Base-by-base conservation (phyloP, 2,329 filamentous ascomycete genomes). In the Fusarium sp. region DNA sequence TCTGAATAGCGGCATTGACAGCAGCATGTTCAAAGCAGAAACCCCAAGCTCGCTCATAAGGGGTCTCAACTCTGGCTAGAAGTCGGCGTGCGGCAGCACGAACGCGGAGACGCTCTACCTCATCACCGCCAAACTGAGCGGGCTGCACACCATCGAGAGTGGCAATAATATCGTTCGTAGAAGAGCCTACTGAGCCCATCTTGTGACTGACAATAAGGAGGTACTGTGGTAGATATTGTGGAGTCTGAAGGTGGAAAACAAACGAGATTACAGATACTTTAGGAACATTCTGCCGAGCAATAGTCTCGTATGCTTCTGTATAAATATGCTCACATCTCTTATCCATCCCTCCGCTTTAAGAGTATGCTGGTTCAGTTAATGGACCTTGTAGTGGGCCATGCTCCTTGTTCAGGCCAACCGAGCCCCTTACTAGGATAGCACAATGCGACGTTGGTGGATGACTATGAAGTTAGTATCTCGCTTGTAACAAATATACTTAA, bases 1-100 rank as follows among this genome's bases (percentile, higher is more conserved):
- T 69, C 24, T 72, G 68, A 0, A 72, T 42, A 5, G 68, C 65
- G 1, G 69, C 69, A 36, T 63, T 63, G 1, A 69, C 68, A 14
- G 53, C 68, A 0, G 68, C 58, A 1, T 72, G 69, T 15, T 72
- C 69, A 10, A 71, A 72, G 15, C 65, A 68, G 22, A 72, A 72
- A 0, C 69, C 69, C 69, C 69, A 71, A 5, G 69, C 69, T 33
- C 68, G 22, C 7, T 72, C 69, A 2, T 71, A 69, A 2, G 69
- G 65, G 0, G 58, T 39, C 36, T 71, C 68, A 1, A 72, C 40
- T 26, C 58, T 43, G 7, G 68, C 64, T 36, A 71, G 43, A 0
- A 72, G 14, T 1, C 49, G 60, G n/a, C 69, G 69, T 0, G 68
- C 68, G 0, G 68, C 64, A 0, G 64, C 68, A 6, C 69, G 64